phyloP scores from a whole-genome alignment of 2,329 filamentous ascomycete genomes.

The Talaromyces sp. region DNA sequence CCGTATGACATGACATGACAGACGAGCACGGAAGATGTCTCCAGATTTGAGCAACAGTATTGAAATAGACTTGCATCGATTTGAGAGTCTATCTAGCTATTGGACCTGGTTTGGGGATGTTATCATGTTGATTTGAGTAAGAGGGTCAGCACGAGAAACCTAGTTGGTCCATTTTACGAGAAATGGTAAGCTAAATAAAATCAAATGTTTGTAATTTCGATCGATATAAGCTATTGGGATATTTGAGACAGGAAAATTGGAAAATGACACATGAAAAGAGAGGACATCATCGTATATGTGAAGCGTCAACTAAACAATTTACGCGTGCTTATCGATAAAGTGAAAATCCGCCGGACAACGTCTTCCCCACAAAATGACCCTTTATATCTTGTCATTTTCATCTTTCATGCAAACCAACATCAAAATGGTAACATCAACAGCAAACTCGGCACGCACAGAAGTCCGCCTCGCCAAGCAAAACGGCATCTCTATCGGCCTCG shows the following conservation, averaged over 20 bases:
- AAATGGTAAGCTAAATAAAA: too few relatives aligned
- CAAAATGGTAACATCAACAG: not conserved
- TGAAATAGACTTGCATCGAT: not conserved
- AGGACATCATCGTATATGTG: not conserved
- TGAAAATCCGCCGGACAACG: not conserved
- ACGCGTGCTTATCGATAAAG: conserved; percentile 2
- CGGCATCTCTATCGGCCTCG: conserved; percentile 44
- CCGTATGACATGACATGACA: conserved; percentile 3
- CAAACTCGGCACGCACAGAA: not conserved
- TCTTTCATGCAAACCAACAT: not conserved
- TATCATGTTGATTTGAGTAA: not conserved
- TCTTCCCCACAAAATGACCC: not conserved
- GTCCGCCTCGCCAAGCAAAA: conserved; percentile 4
- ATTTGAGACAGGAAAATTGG: too few relatives aligned
- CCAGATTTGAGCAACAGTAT: not conserved
- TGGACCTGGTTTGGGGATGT: not conserved
- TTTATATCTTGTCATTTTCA: not conserved
- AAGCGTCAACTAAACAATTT: not conserved
- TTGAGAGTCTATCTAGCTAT: not conserved
- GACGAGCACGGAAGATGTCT: not conserved
- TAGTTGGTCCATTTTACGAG: too few relatives aligned
- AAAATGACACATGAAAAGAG: not conserved
- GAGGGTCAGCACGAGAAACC: not conserved
- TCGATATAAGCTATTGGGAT: too few relatives aligned
- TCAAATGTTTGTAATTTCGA: too few relatives aligned